Base-by-base conservation (phyloP, 169 alveolate species). In the Cyclospora cayetanensis region DNA sequence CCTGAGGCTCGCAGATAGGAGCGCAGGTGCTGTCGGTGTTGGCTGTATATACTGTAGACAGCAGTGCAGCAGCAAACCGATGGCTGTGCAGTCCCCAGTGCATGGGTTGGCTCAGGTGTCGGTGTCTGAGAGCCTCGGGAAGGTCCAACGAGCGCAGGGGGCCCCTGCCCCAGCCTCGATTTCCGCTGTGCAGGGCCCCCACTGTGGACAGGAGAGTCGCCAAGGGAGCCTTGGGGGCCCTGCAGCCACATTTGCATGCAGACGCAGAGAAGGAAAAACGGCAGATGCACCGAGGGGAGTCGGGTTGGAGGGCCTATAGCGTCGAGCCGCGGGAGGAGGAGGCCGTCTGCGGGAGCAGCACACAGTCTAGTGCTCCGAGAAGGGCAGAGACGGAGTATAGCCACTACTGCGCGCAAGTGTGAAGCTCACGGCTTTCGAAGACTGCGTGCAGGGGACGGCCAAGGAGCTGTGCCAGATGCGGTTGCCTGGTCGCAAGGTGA, bases 121-220 rank as follows among this genome's bases (percentile, higher is more conserved):
- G 83, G 53, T 84, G 91, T 53, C 37, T 65, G 31, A 84, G 66
- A 31, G 91, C 74, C 27, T 41, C 82, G 0, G 91, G 91, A 29
- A 84, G 65, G 43, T 84, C 91, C 18, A 84, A 41, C 1, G 74
- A 55, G 34, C 91, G 52, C 63, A 68, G 82, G n/a, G 91, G 91
- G 52, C 74, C 37, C 77, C 31, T 22, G 4, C 83, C 83, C 79
- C 89, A 43, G 15, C n/a, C 50, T 5, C 86, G 60, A 20, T 66
- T 43, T 41, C n/a, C 65, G 18, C 42, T 52, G 42, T 25, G 43
- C 46, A 27, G 63, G 5, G 68, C 12, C 27, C 2, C 63, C 27
- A 18, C 12, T n/a, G 22, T n/a, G 22, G 63, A 50, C 72, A 20
- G 72, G 35, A n/a, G 29, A n/a, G 37, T 15, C 2, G 37, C 72